phyloP scores from a whole-genome alignment of 306 rosid species.

The Clitoria ternatea region DNA sequence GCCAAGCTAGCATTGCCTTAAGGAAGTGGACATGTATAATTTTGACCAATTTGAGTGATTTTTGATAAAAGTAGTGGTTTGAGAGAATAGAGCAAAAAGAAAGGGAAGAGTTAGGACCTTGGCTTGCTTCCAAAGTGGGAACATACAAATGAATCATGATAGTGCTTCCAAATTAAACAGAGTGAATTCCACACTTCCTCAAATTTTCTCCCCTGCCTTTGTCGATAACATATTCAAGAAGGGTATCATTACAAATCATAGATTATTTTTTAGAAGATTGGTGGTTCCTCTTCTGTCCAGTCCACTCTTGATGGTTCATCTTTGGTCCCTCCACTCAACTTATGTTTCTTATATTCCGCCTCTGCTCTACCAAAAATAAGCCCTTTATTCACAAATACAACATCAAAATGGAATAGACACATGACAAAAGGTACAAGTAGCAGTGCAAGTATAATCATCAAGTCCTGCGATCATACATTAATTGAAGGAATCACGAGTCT shows the following conservation, averaged over 20 bases:
- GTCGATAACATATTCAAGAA: not conserved
- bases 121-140: slow-evolving; percentile 48
- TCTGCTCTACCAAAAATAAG: too few species aligned
- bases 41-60: slow-evolving; percentile 36
- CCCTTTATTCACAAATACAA: too few species aligned
- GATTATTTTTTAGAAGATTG: too few species aligned
- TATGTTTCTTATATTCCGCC: too few species aligned
- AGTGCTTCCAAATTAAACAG: not conserved
- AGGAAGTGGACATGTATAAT: slow-evolving; percentile 57
- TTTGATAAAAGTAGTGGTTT: slow-evolving; percentile 38
- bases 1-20: slow-evolving; percentile 59
- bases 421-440: too few species aligned
- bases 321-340: too few species aligned
- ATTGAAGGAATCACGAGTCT: too few species aligned
- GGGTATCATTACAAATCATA: not conserved
- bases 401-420: too few species aligned
- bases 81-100: slow-evolving; percentile 49
- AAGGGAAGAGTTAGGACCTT: slow-evolving; percentile 32
- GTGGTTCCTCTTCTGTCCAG: too few species aligned
- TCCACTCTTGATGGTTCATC: too few species aligned
- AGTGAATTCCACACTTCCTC: not conserved
- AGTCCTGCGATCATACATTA: too few species aligned
- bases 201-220: not conserved
- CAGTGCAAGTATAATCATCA: too few species aligned
- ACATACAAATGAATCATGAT: slow-evolving; percentile 62